These are phyloP conservation scores for Tillandsia fasciculata DNA, from an alignment of 176 grass and related monocot species.

Conservation along the genomic window DNA sequence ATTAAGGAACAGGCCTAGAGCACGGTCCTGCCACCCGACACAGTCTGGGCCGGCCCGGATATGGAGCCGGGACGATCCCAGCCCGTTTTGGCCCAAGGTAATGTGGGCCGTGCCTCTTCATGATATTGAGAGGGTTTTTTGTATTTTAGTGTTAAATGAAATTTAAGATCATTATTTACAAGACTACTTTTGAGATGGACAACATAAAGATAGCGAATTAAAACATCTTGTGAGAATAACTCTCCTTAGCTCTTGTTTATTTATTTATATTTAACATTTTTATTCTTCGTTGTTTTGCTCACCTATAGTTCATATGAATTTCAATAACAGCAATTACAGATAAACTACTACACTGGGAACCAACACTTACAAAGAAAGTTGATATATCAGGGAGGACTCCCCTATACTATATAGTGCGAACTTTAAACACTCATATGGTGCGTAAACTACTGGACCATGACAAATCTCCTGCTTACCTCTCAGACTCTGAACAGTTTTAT, in stretches of 20 bases:
- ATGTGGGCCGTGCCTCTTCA: too few relatives aligned
- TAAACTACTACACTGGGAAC: background rate
- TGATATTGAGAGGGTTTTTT: too few relatives aligned
- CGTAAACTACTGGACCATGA: background rate
- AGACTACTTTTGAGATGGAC: too few relatives aligned
- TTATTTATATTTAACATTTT: background rate
- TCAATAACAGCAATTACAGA: background rate
- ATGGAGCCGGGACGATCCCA: too few relatives aligned
- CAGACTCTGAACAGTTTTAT: background rate
- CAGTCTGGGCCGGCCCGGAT: too few relatives aligned
- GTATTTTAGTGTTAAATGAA: too few relatives aligned
- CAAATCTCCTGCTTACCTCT: background rate
- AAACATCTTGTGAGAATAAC: too few relatives aligned
- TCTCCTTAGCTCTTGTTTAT: background rate
- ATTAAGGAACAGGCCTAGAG: too few relatives aligned
- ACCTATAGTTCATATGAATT: background rate
- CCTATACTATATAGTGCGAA: constrained; percentile 2
- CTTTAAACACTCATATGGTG: background rate
- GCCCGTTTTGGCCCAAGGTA: too few relatives aligned
- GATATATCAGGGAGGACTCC: background rate
- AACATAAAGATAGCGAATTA: too few relatives aligned
- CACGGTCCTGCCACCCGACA: too few relatives aligned
- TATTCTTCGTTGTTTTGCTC: background rate
- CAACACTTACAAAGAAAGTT: background rate
- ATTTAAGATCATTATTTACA: too few relatives aligned